Evolutionary conservation across 768 basidiomycete genomes (phyloP).

Genomic region (Steccherinum ochraceum): DNA sequence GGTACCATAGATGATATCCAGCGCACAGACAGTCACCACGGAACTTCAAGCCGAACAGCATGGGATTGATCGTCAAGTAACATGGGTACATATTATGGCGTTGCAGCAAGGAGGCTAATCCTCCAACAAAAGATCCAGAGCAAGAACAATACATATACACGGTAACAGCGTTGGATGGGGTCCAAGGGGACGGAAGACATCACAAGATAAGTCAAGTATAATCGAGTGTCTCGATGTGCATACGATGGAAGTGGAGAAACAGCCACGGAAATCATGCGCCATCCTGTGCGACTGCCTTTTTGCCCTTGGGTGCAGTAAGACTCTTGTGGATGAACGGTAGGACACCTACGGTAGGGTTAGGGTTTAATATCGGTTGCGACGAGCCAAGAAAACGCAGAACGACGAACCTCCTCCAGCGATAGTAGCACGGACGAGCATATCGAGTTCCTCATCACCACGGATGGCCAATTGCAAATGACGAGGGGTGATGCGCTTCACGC

Average conservation of each 20-base stretch:
- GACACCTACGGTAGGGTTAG: slow-evolving; percentile 40
- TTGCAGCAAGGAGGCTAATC: too few species aligned
- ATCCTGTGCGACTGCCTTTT: slow-evolving; percentile 23
- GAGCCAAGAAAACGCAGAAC: background rate
- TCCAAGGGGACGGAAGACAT: background rate
- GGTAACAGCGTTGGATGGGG: background rate
- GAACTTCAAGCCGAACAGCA: too few species aligned
- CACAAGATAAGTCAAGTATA: background rate
- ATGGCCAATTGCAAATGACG: slow-evolving; percentile 95
- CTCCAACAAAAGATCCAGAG: background rate
- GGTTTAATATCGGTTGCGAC: background rate
- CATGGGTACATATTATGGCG: too few species aligned
- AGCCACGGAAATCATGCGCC: slow-evolving; percentile 8
- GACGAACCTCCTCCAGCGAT: slow-evolving; percentile 67
- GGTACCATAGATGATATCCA: too few species aligned
- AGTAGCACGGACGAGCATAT: slow-evolving; percentile 88
- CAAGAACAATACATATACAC: background rate
- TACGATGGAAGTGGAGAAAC: background rate
- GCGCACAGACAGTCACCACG: too few species aligned
- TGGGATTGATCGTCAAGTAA: too few species aligned
- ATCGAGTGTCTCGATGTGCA: background rate
- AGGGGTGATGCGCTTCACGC: slow-evolving; percentile 94
- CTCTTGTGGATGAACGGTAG: slow-evolving; percentile 87
- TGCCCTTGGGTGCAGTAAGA: slow-evolving; percentile 45
- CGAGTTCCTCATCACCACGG: slow-evolving; percentile 96